Percentiles rank a stretch among this genome's conserved stretches.
phyloP scores from a whole-genome alignment of 768 basidiomycete genomes.

The Podaxis rugospora region DNA sequence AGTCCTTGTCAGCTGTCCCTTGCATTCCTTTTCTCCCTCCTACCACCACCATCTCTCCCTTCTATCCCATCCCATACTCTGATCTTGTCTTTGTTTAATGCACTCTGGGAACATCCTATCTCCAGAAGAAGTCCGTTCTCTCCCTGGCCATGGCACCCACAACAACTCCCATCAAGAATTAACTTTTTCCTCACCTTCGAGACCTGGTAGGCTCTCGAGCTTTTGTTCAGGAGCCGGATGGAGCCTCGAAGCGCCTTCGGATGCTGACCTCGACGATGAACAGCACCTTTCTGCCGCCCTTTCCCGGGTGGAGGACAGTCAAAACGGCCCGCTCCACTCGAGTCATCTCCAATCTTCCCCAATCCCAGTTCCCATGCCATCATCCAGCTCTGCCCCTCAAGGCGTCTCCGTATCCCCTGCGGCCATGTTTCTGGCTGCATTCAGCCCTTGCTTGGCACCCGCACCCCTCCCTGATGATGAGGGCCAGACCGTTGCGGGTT shows the following conservation, averaged over 20 bases:
- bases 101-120: constrained; percentile 17
- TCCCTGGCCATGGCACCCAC: constrained; percentile 7
- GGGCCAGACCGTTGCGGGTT: constrained; percentile 64
- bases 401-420: constrained; percentile 54
- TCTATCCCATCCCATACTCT: constrained; percentile 4
- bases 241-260: constrained; percentile 7
- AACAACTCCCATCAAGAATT: constrained; percentile 12
- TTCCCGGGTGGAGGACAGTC: constrained; percentile 10
- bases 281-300: constrained; percentile 20
- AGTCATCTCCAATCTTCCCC: constrained; percentile 32
- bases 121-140: constrained; percentile 10
- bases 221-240: constrained; percentile 10
- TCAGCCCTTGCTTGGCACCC: constrained; percentile 34
- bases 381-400: constrained; percentile 7
- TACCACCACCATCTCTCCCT: constrained; percentile 14
- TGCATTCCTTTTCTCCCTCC: constrained; percentile 14
- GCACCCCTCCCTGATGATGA: constrained; percentile 54
- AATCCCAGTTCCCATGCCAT: constrained; percentile 10
- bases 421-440: constrained; percentile 68
- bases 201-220: constrained; percentile 2
- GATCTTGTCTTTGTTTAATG: constrained; percentile 18
- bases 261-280: constrained; percentile 18
- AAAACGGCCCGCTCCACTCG: constrained; percentile 2
- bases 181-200: not conserved
- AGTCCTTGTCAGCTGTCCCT: not conserved